A percentile compares a stretch with the other conserved stretches of the same genome.
Conservation (phyloP, 768 basidiomycete genomes). For the Sarcomyxa edulis region DNA sequence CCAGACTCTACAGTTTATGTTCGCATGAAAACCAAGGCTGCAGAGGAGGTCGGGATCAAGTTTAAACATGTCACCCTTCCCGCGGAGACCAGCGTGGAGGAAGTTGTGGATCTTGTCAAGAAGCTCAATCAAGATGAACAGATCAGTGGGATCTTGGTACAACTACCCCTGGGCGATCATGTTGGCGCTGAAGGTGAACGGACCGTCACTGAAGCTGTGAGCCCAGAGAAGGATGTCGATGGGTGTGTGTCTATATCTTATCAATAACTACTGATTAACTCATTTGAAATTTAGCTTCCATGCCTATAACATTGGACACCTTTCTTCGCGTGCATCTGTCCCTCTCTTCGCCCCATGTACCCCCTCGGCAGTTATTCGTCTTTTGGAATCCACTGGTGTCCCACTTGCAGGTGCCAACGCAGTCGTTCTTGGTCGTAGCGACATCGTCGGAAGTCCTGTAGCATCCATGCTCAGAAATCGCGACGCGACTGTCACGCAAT, state of each 20-base stretch:
- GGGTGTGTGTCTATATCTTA: slow-evolving; percentile 48
- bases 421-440: slow-evolving; percentile 93
- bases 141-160: slow-evolving; percentile 89
- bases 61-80: slow-evolving; percentile 76
- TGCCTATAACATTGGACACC: slow-evolving; percentile 95
- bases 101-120: slow-evolving; percentile 72
- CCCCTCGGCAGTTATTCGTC: slow-evolving; percentile 85
- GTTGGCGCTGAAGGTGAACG: slow-evolving; percentile 81
- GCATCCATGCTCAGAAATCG: slow-evolving; percentile 83
- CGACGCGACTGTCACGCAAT: slow-evolving; percentile 97
- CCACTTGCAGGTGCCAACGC: slow-evolving; percentile 72
- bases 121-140: slow-evolving; percentile 78
- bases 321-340: slow-evolving; percentile 83
- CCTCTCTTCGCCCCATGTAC: slow-evolving; percentile 96
- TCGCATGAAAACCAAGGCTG: slow-evolving; percentile 96
- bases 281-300: slow-evolving; percentile 66
- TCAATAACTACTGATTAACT: no score
- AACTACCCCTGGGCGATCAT: slow-evolving; percentile 87
- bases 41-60: slow-evolving; percentile 88
- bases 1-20: slow-evolving; percentile 91
- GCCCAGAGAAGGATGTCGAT: slow-evolving; percentile 94
- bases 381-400: slow-evolving; percentile 85
- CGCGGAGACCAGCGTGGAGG: slow-evolving; percentile 63
- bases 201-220: slow-evolving; percentile 89
- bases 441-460: slow-evolving; percentile 97